Percentiles rank a stretch among this genome's conserved stretches.
These are phyloP conservation scores for Alternaria panax DNA, from an alignment of 2,329 filamentous ascomycete genomes.

Conservation along the genomic window DNA sequence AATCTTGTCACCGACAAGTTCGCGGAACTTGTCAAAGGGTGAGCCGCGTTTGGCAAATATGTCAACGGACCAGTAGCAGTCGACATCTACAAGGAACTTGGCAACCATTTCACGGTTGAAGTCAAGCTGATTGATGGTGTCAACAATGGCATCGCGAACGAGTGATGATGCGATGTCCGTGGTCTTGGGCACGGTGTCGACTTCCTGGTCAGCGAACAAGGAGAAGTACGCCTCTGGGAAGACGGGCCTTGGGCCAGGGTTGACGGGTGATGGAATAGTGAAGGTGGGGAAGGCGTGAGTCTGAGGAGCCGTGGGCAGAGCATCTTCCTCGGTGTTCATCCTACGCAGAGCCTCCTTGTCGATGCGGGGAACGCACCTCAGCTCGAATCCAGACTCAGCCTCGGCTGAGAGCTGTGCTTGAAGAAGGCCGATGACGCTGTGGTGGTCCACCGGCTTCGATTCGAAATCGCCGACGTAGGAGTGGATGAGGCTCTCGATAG, in stretches of 20 bases:
- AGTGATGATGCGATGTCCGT: slow-evolving; percentile 80
- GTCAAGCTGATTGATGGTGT: slow-evolving; percentile 93
- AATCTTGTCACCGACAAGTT: slow-evolving; percentile 68
- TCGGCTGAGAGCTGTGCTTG: slow-evolving; percentile 87
- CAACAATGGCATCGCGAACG: slow-evolving; percentile 82
- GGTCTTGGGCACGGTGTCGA: slow-evolving; percentile 84
- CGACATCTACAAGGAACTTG: slow-evolving; percentile 89
- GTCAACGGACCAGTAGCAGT: slow-evolving; percentile 88
- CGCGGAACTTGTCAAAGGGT: slow-evolving; percentile 85
- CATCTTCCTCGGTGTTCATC: slow-evolving; percentile 64
- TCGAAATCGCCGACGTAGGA: slow-evolving; percentile 74
- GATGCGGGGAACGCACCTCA: slow-evolving; percentile 70
- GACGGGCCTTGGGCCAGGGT: slow-evolving; percentile 75
- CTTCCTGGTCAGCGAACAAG: slow-evolving; percentile 85
- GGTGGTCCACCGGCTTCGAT: slow-evolving; percentile 67
- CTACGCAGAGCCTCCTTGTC: slow-evolving; percentile 55
- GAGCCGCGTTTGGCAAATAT: slow-evolving; percentile 95
- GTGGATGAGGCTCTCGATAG: slow-evolving; percentile 84
- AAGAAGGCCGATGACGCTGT: slow-evolving; percentile 79
- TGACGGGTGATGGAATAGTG: slow-evolving; percentile 75
- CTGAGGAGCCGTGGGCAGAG: slow-evolving; percentile 56
- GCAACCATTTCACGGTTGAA: slow-evolving; percentile 90
- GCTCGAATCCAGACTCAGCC: slow-evolving; percentile 74
- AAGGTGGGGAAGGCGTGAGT: slow-evolving; percentile 83
- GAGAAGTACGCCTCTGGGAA: slow-evolving; percentile 96